phyloP scores from a whole-genome alignment of 768 basidiomycete genomes.

The Tulasnella sp. region DNA sequence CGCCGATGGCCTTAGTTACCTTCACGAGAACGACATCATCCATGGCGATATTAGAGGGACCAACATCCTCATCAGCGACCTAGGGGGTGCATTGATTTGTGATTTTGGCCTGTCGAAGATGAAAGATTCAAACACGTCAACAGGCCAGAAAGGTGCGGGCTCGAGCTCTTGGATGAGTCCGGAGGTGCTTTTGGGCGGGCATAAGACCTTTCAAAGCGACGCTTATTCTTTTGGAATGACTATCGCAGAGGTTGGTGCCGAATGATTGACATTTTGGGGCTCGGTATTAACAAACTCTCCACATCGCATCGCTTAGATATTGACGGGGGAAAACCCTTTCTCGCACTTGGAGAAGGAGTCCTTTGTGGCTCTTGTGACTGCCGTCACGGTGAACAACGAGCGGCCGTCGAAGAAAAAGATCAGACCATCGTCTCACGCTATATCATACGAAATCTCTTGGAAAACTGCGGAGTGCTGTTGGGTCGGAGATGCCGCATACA shows the following conservation, averaged over 20 bases:
- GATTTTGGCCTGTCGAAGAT: not conserved
- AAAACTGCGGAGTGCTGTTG: no score
- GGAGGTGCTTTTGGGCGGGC: not conserved
- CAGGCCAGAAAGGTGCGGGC: not conserved
- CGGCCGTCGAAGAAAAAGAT: no score
- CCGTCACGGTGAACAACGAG: no score
- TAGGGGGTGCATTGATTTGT: not conserved
- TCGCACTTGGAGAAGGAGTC: no score
- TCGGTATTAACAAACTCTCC: no score
- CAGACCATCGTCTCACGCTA: no score
- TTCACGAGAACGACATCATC: not conserved
- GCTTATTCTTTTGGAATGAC: not conserved
- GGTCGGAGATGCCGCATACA: no score
- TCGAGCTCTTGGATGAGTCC: not conserved
- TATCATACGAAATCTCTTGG: no score
- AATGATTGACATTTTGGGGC: not conserved
- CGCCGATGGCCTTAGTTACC: not conserved
- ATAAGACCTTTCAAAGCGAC: not conserved
- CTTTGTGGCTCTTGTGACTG: no score
- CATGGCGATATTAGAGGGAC: not conserved
- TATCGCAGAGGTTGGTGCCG: not conserved
- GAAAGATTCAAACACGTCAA: not conserved
- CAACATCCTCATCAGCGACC: not conserved
- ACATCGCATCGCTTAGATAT: no score
- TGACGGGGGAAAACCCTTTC: no score